phyloP scores from a whole-genome alignment of 2,329 filamentous ascomycete genomes.

The Aureobasidium leucospermi region DNA sequence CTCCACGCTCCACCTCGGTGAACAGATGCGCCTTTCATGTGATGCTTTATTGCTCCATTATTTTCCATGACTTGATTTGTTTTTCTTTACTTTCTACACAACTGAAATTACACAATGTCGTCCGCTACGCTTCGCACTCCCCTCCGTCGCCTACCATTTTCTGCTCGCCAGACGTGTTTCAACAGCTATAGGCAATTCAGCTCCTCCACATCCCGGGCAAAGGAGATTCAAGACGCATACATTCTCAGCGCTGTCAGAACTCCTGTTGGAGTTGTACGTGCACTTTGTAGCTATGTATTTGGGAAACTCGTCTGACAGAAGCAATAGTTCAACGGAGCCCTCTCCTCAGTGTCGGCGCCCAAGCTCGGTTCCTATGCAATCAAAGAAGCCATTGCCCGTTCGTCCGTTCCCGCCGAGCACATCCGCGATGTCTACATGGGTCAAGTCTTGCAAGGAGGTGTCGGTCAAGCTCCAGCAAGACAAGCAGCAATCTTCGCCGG shows the following conservation, averaged over 20 bases:
- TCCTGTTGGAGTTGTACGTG: conserved; percentile 72
- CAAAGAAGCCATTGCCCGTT: conserved; percentile 82
- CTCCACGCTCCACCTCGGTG: conserved; percentile 7
- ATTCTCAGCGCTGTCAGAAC: conserved; percentile 87
- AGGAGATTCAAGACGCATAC: conserved; percentile 84
- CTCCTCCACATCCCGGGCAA: conserved; percentile 38
- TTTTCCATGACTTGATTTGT: conserved; percentile 1
- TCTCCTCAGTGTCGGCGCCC: conserved; percentile 75
- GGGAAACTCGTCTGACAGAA: neutral
- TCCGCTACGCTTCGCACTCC: conserved; percentile 3
- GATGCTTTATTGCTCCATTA: conserved; percentile 2
- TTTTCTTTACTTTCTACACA: neutral
- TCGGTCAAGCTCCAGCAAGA: conserved; percentile 85
- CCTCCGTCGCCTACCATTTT: neutral
- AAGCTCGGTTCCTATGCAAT: conserved; percentile 85
- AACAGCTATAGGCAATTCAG: conserved; percentile 34
- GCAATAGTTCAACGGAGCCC: conserved; percentile 86
- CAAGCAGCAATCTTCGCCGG: conserved; percentile 88
- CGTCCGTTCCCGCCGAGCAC: conserved; percentile 68
- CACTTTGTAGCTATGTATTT: neutral
- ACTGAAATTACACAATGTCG: neutral
- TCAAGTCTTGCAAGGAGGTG: conserved; percentile 76
- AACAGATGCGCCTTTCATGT: conserved; percentile 9
- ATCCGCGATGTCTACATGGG: conserved; percentile 97
- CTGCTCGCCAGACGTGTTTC: conserved; percentile 4